These are phyloP conservation scores for Reutealis trisperma DNA, from an alignment of 345 rosid genomes.

Conservation along the genomic window DNA sequence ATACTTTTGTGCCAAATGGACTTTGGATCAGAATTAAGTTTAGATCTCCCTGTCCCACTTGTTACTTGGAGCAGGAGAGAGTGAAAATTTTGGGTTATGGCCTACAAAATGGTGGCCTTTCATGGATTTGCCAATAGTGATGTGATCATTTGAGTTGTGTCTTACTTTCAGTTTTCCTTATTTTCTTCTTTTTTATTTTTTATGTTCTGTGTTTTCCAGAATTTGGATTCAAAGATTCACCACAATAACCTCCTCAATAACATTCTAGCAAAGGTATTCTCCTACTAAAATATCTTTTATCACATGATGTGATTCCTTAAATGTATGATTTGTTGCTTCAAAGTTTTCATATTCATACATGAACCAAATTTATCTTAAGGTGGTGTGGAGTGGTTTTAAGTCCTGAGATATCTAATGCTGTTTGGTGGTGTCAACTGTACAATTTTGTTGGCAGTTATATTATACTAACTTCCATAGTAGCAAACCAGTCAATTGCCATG, in stretches of 20 bases:
- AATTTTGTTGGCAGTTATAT: not conserved
- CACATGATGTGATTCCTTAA: not conserved
- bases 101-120: not conserved
- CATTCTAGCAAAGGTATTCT: conserved; percentile 83
- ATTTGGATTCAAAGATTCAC: conserved; percentile 92
- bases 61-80: too few relatives aligned
- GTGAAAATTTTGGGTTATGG: too few relatives aligned
- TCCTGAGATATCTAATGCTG: not conserved
- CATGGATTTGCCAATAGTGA: not conserved
- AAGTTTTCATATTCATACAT: not conserved
- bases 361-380: not conserved
- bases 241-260: conserved; percentile 94
- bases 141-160: not conserved
- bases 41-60: too few relatives aligned
- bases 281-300: not conserved
- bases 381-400: too few relatives aligned
- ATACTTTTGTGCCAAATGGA: too few relatives aligned
- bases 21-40: too few relatives aligned
- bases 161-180: conserved; percentile 8
- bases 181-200: not conserved
- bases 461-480: not conserved
- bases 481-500: not conserved
- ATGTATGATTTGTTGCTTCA: not conserved
- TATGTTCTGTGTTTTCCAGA: conserved; percentile 38
- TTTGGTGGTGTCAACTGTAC: not conserved